phyloP scores from a whole-genome alignment of 2,329 filamentous ascomycete genomes.

The Aspergillus cejpii region DNA sequence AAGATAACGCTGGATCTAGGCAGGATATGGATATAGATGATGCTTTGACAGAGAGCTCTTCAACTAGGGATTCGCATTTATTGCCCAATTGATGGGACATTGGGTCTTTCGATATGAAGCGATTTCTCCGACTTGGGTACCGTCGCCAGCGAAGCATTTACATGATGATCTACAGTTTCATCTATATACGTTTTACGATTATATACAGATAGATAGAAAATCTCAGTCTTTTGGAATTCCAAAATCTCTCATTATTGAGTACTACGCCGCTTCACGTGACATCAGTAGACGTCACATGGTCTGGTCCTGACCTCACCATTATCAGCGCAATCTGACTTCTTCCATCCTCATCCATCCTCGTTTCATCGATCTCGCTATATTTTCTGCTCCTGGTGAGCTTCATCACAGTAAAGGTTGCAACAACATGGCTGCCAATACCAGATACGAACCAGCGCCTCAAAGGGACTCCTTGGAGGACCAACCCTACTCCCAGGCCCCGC shows the following conservation, averaged over 20 bases:
- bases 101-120: not conserved
- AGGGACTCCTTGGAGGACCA: conserved; percentile 76
- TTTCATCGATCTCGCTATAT: not conserved
- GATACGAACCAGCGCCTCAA: conserved; percentile 76
- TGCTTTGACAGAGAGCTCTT: conserved; percentile 14
- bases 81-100: not conserved
- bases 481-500: conserved; percentile 68
- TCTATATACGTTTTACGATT: too few relatives aligned
- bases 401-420: not conserved
- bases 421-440: conserved; percentile 65
- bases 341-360: not conserved
- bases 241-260: not conserved
- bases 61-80: conserved; percentile 6
- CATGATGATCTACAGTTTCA: not conserved
- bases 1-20: conserved; percentile 18
- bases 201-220: not conserved
- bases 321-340: not conserved
- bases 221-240: too few relatives aligned
- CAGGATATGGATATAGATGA: conserved; percentile 10
- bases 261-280: conserved; percentile 4
- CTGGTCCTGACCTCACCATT: not conserved
- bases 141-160: not conserved
- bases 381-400: not conserved
- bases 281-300: conserved; percentile 4
- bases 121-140: not conserved